Conservation (phyloP, 208 protist genomes). For the Leishmania guyanensis region DNA sequence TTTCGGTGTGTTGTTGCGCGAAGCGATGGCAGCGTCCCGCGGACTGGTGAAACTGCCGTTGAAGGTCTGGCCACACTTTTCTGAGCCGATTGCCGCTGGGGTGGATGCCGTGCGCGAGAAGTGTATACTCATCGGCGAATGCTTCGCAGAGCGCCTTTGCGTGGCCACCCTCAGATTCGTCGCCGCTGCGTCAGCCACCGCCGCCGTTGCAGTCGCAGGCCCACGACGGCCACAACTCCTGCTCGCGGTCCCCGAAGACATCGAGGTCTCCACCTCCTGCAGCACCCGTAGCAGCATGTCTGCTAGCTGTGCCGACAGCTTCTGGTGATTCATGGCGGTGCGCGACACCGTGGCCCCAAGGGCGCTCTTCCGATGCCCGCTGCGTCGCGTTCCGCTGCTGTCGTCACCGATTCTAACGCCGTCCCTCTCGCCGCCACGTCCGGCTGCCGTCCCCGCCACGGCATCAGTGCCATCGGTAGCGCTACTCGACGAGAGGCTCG, state of each 20-base stretch:
- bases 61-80: not conserved
- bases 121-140: constrained; percentile 8
- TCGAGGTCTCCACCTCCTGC: constrained; percentile 1
- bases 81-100: constrained; percentile 5
- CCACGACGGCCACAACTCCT: too few relatives aligned
- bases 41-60: not conserved
- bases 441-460: not conserved
- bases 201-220: not conserved
- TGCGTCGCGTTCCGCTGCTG: constrained; percentile 12
- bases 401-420: not conserved
- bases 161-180: not conserved
- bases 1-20: constrained; percentile 14
- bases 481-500: not conserved
- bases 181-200: not conserved
- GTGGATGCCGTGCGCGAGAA: constrained; percentile 27
- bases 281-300: constrained; percentile 25
- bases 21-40: not conserved
- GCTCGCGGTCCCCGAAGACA: not conserved
- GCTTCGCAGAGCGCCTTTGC: constrained; percentile 25
- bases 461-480: not conserved
- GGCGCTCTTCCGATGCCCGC: constrained; percentile 28
- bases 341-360: constrained; percentile 26
- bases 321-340: constrained; percentile 29
- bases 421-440: not conserved
- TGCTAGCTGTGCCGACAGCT: constrained; percentile 21